Conservation (phyloP, 306 rosid genomes). For the Cicer yamashitae region DNA sequence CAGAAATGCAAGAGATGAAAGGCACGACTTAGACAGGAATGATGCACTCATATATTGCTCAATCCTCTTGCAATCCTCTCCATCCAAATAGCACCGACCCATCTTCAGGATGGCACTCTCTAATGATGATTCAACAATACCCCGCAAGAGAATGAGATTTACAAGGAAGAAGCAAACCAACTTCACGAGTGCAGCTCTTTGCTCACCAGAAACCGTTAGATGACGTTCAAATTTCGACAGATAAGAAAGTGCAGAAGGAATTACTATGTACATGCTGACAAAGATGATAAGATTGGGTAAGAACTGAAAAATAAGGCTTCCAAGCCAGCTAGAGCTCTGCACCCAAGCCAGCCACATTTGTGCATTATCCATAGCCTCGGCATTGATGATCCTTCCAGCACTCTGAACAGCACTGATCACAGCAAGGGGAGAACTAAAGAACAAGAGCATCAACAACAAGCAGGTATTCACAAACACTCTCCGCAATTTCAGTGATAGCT, state of each 20-base stretch:
- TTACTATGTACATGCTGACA: conserved; percentile 87
- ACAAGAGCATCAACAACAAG: conserved; percentile 76
- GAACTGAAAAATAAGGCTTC: conserved; percentile 88
- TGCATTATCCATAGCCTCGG: conserved; percentile 94
- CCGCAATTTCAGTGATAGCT: conserved; percentile 66
- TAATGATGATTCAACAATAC: conserved; percentile 84
- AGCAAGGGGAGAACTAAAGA: conserved; percentile 96
- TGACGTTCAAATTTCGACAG: conserved; percentile 93
- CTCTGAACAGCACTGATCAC: conserved; percentile 79
- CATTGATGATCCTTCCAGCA: conserved; percentile 89
- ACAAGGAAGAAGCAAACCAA: conserved; percentile 98
- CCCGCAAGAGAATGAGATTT: conserved; percentile 88
- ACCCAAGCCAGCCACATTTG: conserved; percentile 89
- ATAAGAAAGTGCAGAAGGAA: conserved; percentile 90
- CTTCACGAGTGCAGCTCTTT: conserved; percentile 89
- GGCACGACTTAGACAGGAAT: conserved; percentile 90
- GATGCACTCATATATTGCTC: conserved; percentile 97
- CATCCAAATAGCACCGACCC: conserved; percentile 95
- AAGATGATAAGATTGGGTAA: conserved; percentile 89
- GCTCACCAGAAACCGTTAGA: conserved; percentile 94
- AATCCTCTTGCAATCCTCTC: conserved; percentile 97
- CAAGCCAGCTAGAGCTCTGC: conserved; percentile 94
- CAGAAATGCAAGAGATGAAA: conserved; percentile 91
- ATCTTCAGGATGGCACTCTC: conserved; percentile 81
- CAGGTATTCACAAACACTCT: conserved; percentile 84